Evolutionary conservation across 2,329 filamentous ascomycete genomes (phyloP).

Genomic region (Lecanoromycetidae sp.): DNA sequence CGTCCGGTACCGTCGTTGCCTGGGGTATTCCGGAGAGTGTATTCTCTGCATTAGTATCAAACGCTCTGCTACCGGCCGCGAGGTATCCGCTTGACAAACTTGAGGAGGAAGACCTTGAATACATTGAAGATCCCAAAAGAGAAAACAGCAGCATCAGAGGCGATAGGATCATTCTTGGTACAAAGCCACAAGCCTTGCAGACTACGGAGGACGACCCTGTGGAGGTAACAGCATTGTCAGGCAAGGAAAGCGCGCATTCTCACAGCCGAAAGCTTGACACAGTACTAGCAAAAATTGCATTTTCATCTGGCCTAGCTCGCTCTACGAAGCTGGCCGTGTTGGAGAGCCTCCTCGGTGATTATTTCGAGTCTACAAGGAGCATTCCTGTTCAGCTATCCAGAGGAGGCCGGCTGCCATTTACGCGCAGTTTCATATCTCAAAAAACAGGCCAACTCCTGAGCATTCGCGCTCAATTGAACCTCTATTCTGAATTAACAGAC

Average conservation of each 20-base stretch:
- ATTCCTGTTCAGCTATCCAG: constrained; percentile 69
- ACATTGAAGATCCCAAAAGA: constrained; percentile 58
- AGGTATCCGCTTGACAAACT: constrained; percentile 60
- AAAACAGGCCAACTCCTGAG: constrained; percentile 88
- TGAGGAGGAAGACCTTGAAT: constrained; percentile 85
- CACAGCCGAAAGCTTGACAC: constrained; percentile 36
- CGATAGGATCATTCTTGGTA: constrained; percentile 81
- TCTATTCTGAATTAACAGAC: constrained; percentile 94
- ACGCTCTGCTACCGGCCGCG: constrained; percentile 62
- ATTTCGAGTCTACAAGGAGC: constrained; percentile 73
- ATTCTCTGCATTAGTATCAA: constrained; percentile 56
- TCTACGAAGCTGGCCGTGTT: constrained; percentile 90
- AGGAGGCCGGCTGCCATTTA: constrained; percentile 51
- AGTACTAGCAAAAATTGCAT: constrained; percentile 86
- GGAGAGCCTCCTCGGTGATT: constrained; percentile 67
- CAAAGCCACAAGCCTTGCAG: constrained; percentile 38
- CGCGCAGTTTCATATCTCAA: constrained; percentile 68
- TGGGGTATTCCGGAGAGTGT: constrained; percentile 76
- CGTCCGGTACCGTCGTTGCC: constrained; percentile 82
- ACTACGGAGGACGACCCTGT: not conserved
- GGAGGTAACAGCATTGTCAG: not conserved
- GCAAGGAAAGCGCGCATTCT: constrained; percentile 2
- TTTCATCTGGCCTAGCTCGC: constrained; percentile 83
- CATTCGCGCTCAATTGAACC: constrained; percentile 82
- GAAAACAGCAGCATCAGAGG: constrained; percentile 70